A percentile compares a stretch with the other conserved stretches of the same genome.
phyloP scores from a whole-genome alignment of 768 basidiomycete genomes.

The Lactifluus piperatus region DNA sequence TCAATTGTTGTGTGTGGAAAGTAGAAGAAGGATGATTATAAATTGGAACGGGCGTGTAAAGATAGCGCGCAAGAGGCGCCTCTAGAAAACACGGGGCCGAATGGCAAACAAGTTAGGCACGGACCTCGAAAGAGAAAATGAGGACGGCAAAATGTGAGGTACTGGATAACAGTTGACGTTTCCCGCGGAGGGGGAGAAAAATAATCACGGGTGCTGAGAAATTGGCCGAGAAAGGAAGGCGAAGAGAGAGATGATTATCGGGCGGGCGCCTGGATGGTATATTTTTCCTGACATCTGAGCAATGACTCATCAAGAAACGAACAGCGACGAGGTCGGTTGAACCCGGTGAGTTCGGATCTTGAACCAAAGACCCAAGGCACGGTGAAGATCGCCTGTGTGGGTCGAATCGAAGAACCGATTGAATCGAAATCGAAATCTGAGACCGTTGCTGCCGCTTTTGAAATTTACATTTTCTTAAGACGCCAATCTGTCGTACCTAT shows the following conservation, averaged over 20 bases:
- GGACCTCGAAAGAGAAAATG: not conserved
- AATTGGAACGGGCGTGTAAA: not conserved
- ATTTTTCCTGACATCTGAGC: slow-evolving; percentile 2
- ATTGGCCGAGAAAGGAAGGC: too few species aligned
- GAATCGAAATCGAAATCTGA: not conserved
- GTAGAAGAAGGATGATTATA: not conserved
- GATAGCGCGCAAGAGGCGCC: not conserved
- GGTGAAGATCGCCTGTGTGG: not conserved
- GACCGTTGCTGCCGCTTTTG: slow-evolving; percentile 1
- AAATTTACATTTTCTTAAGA: slow-evolving; percentile 2
- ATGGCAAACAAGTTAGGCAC: not conserved
- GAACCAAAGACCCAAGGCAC: slow-evolving; percentile 15
- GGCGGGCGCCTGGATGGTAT: not conserved
- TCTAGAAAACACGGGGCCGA: not conserved
- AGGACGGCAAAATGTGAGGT: not conserved
- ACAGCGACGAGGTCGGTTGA: not conserved
- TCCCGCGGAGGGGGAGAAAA: not conserved
- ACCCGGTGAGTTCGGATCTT: slow-evolving; percentile 20
- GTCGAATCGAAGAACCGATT: slow-evolving; percentile 18
- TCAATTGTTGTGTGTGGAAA: not conserved
- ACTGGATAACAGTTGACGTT: not conserved
- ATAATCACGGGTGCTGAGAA: not conserved
- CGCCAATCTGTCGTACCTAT: slow-evolving; percentile 9
- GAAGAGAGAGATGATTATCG: not conserved
- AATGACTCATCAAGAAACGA: slow-evolving; percentile 4